These are phyloP conservation scores for Apiospora kogelbergensis DNA, from an alignment of 2,329 filamentous ascomycete genomes.

Conservation along the genomic window DNA sequence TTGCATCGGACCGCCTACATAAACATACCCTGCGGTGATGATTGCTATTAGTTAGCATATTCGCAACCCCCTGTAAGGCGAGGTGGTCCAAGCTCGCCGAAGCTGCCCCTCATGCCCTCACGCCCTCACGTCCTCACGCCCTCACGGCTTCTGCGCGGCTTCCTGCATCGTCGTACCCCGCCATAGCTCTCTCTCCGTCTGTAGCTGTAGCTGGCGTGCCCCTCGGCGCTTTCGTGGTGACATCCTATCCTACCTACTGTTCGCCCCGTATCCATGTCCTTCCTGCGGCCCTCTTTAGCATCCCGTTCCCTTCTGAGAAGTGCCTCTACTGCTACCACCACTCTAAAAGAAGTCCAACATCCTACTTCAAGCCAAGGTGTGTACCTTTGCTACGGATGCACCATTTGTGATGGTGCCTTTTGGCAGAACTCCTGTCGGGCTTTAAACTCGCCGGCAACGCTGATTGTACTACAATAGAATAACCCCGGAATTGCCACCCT, in stretches of 20 bases:
- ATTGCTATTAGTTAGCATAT: neutral
- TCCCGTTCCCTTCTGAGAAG: neutral
- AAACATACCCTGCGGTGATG: neutral
- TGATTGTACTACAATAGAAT: neutral
- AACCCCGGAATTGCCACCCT: neutral
- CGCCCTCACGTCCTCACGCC: no score
- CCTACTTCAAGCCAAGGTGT: neutral
- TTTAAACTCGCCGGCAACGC: neutral
- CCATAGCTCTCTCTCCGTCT: neutral
- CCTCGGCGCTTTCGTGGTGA: neutral
- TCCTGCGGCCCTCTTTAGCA: neutral
- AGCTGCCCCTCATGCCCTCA: no score
- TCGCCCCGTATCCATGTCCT: neutral
- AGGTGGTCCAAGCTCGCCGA: conserved; percentile 1
- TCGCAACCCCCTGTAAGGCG: neutral
- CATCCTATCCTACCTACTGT: neutral
- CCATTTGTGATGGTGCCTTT: no score
- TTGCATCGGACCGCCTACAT: neutral
- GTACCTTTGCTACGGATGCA: neutral
- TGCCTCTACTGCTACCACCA: neutral
- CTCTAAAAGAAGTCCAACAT: neutral
- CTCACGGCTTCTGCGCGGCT: neutral
- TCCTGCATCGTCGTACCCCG: neutral
- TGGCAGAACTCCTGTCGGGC: no score
- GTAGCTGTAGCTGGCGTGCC: neutral